Conservation (phyloP, 371 early-diverging fungal species). For the Mortierella sp. region DNA sequence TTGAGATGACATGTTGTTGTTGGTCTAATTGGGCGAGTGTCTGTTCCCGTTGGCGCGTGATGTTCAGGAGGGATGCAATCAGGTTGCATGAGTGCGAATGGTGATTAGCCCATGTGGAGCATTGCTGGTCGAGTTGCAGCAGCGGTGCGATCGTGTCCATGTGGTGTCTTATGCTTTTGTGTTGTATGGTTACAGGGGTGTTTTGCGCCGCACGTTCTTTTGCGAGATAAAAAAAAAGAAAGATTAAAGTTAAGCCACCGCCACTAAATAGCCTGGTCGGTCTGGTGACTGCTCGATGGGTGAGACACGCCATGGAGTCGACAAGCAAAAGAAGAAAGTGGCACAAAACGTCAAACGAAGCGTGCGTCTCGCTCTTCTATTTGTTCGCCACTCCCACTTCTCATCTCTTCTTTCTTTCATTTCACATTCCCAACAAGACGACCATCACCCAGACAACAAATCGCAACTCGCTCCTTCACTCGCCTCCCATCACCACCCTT, state of each 20-base stretch:
- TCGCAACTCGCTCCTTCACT: neutral
- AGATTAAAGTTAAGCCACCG: conserved; percentile 26
- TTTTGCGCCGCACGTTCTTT: neutral
- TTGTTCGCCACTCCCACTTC: neutral
- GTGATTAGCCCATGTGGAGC: conserved; percentile 46
- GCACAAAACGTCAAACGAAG: neutral
- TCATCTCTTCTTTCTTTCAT: neutral
- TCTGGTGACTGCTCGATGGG: neutral
- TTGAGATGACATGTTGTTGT: conserved; percentile 7
- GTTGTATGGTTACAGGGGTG: neutral
- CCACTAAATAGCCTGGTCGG: conserved; percentile 37
- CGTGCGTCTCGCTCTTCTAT: neutral
- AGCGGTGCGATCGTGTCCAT: conserved; percentile 41
- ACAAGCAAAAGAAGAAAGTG: neutral
- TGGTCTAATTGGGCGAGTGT: conserved; percentile 34
- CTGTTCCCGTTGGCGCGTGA: conserved; percentile 50
- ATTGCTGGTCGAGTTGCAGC: conserved; percentile 50
- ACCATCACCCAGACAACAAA: neutral
- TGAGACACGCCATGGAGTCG: neutral
- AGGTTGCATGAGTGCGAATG: conserved; percentile 53
- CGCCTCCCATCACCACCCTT: too few relatives aligned
- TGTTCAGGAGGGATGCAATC: conserved; percentile 45
- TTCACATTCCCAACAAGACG: neutral
- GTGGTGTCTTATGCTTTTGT: neutral
- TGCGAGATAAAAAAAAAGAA: neutral